phyloP scores from a whole-genome alignment of 2,329 filamentous ascomycete genomes.

The Diaporthe sp. region DNA sequence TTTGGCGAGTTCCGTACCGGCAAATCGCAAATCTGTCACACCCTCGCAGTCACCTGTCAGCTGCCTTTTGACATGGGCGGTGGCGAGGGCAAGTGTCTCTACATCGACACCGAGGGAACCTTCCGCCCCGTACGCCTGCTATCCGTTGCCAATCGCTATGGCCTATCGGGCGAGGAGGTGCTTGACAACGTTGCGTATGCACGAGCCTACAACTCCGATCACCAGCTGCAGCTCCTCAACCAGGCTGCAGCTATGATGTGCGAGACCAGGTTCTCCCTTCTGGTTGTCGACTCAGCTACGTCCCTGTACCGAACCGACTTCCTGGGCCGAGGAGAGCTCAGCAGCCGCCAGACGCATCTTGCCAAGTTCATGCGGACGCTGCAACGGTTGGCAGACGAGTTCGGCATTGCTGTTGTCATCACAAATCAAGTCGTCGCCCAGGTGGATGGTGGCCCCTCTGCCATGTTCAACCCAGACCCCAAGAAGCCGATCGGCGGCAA shows the following conservation, averaged over 20 bases:
- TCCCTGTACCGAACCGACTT: constrained; percentile 97
- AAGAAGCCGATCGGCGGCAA: constrained; percentile 99
- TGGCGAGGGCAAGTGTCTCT: constrained; percentile 97
- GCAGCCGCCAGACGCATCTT: constrained; percentile 89
- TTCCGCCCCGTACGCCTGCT: constrained; percentile 93
- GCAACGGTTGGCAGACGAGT: constrained; percentile 83
- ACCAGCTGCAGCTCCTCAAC: constrained; percentile 93
- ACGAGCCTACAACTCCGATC: constrained; percentile 97
- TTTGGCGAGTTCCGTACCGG: constrained; percentile 98
- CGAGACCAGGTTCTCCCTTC: constrained; percentile 94
- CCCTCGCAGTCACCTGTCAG: constrained; percentile 97
- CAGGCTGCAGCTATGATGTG: constrained; percentile 99
- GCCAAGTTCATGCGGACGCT: constrained; percentile 90
- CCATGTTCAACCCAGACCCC: constrained; percentile 98
- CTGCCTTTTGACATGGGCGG: constrained; percentile 99
- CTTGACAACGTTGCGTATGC: constrained; percentile 99
- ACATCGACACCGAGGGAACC: constrained; percentile 98
- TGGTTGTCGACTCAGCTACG: constrained; percentile 96
- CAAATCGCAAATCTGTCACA: constrained; percentile 99
- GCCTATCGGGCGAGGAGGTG: constrained; percentile 95
- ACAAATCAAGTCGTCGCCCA: constrained; percentile 99
- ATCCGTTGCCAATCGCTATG: constrained; percentile 93
- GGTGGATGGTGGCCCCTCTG: constrained; percentile 93
- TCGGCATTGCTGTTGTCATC: constrained; percentile 98
- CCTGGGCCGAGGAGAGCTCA: constrained; percentile 94